Conservation (phyloP, 2,329 filamentous ascomycete genomes). For the Colletotrichum abscissum region DNA sequence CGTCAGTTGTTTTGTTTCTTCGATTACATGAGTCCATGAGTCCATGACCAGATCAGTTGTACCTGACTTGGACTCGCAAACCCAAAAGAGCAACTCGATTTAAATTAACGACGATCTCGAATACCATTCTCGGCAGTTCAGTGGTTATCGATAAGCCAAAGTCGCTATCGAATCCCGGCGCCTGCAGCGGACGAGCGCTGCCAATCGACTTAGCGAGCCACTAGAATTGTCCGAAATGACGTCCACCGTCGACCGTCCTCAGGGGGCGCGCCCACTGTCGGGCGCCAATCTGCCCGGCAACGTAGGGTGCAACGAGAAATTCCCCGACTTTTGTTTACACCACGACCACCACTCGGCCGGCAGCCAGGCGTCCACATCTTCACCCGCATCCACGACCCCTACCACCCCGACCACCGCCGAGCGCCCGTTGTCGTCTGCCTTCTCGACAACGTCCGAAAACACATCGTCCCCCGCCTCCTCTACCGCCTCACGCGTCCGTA, state of each 20-base stretch:
- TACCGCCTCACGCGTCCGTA: slow-evolving; percentile 37
- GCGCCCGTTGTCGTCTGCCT: slow-evolving; percentile 22
- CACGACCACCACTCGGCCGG: slow-evolving; percentile 34
- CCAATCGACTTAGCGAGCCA: slow-evolving; percentile 33
- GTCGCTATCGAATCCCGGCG: slow-evolving; percentile 28
- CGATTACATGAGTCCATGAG: neutral
- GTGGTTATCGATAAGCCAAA: slow-evolving; percentile 31
- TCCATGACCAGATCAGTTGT: neutral
- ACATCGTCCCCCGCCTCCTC: slow-evolving; percentile 36
- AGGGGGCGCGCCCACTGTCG: slow-evolving; percentile 35
- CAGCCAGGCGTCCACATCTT: slow-evolving; percentile 37
- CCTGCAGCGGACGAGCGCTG: slow-evolving; percentile 35
- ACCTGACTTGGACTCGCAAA: neutral
- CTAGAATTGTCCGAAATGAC: slow-evolving; percentile 35
- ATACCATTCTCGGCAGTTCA: slow-evolving; percentile 19
- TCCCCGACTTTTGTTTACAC: slow-evolving; percentile 59
- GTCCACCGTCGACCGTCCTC: slow-evolving; percentile 25
- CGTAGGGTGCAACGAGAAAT: slow-evolving; percentile 47
- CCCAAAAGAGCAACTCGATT: neutral
- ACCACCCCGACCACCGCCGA: slow-evolving; percentile 41
- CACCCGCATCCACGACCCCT: slow-evolving; percentile 42
- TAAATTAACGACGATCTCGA: neutral
- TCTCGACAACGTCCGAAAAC: slow-evolving; percentile 30
- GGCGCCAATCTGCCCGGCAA: slow-evolving; percentile 48
- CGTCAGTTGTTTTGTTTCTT: slow-evolving; percentile 2